Conservation (phyloP, 768 basidiomycete genomes). For the Boletus rubescentipes region DNA sequence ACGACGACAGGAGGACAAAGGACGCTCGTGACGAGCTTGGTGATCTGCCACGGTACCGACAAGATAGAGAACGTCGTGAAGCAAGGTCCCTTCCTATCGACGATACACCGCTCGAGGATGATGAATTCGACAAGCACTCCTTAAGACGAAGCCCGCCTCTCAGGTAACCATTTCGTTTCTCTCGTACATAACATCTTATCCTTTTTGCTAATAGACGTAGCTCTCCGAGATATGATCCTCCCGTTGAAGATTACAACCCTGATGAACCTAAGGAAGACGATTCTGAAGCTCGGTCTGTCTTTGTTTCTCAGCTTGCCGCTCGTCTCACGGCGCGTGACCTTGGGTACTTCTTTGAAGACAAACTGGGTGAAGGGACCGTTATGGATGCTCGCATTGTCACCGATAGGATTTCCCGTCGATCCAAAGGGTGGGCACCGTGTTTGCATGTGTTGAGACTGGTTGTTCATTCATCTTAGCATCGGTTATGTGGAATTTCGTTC, state of each 20-base stretch:
- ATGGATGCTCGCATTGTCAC: conserved; percentile 97
- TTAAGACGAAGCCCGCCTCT: conserved; percentile 38
- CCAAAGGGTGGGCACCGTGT: conserved; percentile 78
- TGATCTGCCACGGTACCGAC: conserved; percentile 46
- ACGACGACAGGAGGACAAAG: conserved; percentile 46
- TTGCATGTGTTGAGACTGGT: neutral
- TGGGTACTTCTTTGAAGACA: conserved; percentile 98
- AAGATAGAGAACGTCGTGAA: conserved; percentile 43
- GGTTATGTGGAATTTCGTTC: conserved; percentile 97
- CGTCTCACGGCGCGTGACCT: conserved; percentile 95
- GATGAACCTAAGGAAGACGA: conserved; percentile 95
- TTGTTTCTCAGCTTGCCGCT: conserved; percentile 97
- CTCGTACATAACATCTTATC: conserved; percentile 7
- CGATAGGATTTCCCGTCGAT: conserved; percentile 89
- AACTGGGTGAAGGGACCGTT: conserved; percentile 89
- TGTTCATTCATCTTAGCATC: conserved; percentile 56
- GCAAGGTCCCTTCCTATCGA: conserved; percentile 41
- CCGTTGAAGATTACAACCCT: conserved; percentile 69
- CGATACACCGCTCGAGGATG: conserved; percentile 38
- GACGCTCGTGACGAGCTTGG: conserved; percentile 62
- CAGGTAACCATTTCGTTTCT: conserved; percentile 36
- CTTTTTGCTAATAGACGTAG: conserved; percentile 47
- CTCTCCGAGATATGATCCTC: conserved; percentile 70
- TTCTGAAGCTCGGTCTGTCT: conserved; percentile 97
- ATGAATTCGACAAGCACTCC: conserved; percentile 37